phyloP scores from a whole-genome alignment of 371 early-diverging fungal genomes.

The Mortierella sp. region DNA sequence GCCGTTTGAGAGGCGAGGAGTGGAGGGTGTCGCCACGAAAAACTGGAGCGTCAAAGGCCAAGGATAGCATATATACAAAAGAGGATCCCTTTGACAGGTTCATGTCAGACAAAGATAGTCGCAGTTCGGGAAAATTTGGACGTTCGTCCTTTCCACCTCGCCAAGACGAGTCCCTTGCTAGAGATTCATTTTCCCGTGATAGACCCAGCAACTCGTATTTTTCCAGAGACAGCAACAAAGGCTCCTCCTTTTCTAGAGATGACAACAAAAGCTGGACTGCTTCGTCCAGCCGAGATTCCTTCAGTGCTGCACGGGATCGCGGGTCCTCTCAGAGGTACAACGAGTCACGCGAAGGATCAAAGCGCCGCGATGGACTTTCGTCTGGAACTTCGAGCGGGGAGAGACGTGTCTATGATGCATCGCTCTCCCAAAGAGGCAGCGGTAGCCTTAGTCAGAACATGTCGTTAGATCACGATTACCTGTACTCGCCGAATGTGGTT shows the following conservation, averaged over 20 bases:
- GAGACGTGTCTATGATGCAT: slow-evolving; percentile 11
- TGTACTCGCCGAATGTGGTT: slow-evolving; percentile 51
- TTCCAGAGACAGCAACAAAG: neutral
- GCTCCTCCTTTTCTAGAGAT: neutral
- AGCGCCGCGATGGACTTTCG: too few species aligned
- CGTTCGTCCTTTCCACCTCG: slow-evolving; percentile 19
- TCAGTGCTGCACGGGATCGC: too few species aligned
- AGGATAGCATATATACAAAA: too few species aligned
- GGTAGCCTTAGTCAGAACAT: slow-evolving; percentile 7
- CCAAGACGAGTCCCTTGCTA: neutral
- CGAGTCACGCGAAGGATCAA: neutral
- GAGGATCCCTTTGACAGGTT: too few species aligned
- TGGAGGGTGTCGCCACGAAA: too few species aligned
- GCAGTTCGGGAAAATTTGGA: slow-evolving; percentile 25
- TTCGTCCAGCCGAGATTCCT: neutral
- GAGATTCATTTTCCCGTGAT: neutral
- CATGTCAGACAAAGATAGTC: neutral
- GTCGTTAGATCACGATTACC: slow-evolving; percentile 19
- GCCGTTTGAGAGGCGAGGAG: neutral
- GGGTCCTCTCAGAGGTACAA: too few species aligned
- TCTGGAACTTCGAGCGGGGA: neutral
- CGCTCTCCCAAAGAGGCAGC: neutral
- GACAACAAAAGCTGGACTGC: neutral
- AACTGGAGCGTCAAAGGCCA: neutral
- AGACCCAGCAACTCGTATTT: neutral